phyloP scores from a whole-genome alignment of 805 yeast species.

The Wickerhamomyces ciferrii region DNA sequence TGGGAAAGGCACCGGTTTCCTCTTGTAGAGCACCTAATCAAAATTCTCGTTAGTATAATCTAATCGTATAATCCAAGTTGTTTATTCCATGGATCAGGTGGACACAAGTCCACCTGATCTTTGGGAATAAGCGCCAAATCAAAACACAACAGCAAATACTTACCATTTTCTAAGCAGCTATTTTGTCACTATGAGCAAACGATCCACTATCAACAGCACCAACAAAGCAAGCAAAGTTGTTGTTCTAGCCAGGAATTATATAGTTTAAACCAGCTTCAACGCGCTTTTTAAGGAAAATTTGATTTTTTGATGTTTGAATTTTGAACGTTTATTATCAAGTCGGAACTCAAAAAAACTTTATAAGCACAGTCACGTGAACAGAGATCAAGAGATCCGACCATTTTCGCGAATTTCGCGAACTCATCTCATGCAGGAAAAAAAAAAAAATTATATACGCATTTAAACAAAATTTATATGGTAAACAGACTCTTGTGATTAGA shows the following conservation, averaged over 20 bases:
- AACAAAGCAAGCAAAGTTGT: not conserved
- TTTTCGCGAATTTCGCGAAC: not conserved
- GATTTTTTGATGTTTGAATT: not conserved
- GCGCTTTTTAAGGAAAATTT: not conserved
- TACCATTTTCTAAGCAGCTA: not conserved
- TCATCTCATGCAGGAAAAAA: not conserved
- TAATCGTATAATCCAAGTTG: not conserved
- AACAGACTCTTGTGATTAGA: not conserved
- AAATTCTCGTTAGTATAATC: conserved; percentile 5
- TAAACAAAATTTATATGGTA: not conserved
- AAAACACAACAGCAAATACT: not conserved
- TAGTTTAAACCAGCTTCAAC: not conserved
- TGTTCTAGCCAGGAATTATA: not conserved
- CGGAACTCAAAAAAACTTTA: not conserved
- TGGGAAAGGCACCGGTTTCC: conserved; percentile 61
- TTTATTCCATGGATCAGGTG: not conserved
- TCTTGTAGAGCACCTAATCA: conserved; percentile 65
- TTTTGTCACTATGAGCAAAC: not conserved
- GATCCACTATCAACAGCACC: not conserved
- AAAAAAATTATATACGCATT: not conserved
- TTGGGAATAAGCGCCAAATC: not conserved
- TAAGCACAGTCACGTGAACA: no score
- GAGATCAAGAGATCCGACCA: no score
- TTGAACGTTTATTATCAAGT: not conserved
- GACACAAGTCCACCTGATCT: not conserved